These are phyloP conservation scores for Boeremia lycopersici DNA, from an alignment of 2,329 filamentous ascomycete species.

Conservation along the genomic window DNA sequence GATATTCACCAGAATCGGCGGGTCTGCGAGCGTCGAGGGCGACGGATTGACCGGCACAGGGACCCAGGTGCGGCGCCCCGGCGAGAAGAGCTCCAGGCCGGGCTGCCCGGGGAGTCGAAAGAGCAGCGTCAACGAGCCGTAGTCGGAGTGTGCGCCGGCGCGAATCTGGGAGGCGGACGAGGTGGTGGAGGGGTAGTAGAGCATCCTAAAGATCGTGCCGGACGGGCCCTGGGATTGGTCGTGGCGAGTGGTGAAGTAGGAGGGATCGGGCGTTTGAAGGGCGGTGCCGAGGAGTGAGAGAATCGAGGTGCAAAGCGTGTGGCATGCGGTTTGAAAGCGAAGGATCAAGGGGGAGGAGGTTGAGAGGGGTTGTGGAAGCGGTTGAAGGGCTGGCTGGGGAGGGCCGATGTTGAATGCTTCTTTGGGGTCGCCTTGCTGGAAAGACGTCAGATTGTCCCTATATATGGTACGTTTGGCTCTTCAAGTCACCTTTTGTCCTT, in stretches of 20 bases:
- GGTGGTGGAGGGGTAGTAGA: constrained; percentile 57
- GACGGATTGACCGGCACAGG: constrained; percentile 55
- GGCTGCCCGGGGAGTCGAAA: constrained; percentile 87
- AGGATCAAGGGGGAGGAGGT: constrained; percentile 66
- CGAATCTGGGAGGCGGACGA: constrained; percentile 58
- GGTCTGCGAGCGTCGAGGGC: constrained; percentile 65
- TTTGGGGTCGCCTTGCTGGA: constrained; percentile 72
- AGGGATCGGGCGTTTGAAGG: constrained; percentile 60
- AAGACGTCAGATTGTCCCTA: not conserved
- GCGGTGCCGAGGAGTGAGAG: constrained; percentile 79
- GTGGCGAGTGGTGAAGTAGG: constrained; percentile 68
- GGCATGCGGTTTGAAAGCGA: constrained; percentile 73
- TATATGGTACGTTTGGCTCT: constrained; percentile 68
- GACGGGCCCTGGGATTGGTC: constrained; percentile 57
- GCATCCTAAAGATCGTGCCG: constrained; percentile 58
- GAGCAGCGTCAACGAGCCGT: constrained; percentile 71
- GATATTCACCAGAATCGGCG: constrained; percentile 65
- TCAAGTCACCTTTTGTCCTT: constrained; percentile 70
- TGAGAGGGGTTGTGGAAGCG: constrained; percentile 70
- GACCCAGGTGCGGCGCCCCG: constrained; percentile 51
- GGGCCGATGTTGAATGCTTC: constrained; percentile 93
- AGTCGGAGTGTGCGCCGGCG: constrained; percentile 91
- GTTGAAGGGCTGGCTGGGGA: constrained; percentile 71
- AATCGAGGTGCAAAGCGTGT: constrained; percentile 72
- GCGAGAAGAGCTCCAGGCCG: constrained; percentile 80